Evolutionary conservation across 208 protist genomes (phyloP).

Genomic region (Acanthamoeba lenticulata): DNA sequence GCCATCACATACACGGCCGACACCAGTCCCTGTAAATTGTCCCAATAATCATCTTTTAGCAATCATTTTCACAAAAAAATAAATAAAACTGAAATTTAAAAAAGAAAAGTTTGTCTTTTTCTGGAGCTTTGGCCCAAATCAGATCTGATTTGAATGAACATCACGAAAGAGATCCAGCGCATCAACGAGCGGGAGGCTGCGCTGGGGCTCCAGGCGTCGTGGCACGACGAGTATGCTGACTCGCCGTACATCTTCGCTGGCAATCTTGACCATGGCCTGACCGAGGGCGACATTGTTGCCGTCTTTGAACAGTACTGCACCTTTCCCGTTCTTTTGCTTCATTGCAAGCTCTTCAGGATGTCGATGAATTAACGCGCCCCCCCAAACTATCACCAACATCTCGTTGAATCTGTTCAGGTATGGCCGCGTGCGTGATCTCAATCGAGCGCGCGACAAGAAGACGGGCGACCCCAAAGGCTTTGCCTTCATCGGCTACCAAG

Average conservation of each 20-base stretch:
- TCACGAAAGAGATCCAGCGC: slow-evolving; percentile 70
- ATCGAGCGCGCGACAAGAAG: slow-evolving; percentile 86
- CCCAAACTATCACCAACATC: neutral
- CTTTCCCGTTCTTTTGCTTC: neutral
- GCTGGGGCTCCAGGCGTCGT: slow-evolving; percentile 66
- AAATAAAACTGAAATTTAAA: too few species aligned
- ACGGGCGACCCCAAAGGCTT: slow-evolving; percentile 86
- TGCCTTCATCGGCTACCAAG: slow-evolving; percentile 89
- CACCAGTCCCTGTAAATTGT: neutral
- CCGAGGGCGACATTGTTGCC: slow-evolving; percentile 80
- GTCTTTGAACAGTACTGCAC: slow-evolving; percentile 85
- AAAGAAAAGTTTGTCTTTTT: too few species aligned
- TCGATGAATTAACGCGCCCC: neutral
- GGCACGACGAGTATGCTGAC: slow-evolving; percentile 77
- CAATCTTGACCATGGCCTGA: slow-evolving; percentile 71
- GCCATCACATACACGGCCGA: neutral
- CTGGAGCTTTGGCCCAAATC: too few species aligned
- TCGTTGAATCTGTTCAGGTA: slow-evolving; percentile 64
- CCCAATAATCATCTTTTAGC: too few species aligned
- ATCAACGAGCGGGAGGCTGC: slow-evolving; percentile 73
- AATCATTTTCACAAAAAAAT: too few species aligned
- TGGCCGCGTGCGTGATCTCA: slow-evolving; percentile 83
- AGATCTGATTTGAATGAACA: slow-evolving; percentile 72
- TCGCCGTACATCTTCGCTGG: slow-evolving; percentile 78
- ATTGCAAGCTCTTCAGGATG: neutral